A percentile compares a stretch with the other conserved stretches of the same genome.
phyloP scores from a whole-genome alignment of 2,329 filamentous ascomycete genomes.

The Trichoderma koningiopsis region DNA sequence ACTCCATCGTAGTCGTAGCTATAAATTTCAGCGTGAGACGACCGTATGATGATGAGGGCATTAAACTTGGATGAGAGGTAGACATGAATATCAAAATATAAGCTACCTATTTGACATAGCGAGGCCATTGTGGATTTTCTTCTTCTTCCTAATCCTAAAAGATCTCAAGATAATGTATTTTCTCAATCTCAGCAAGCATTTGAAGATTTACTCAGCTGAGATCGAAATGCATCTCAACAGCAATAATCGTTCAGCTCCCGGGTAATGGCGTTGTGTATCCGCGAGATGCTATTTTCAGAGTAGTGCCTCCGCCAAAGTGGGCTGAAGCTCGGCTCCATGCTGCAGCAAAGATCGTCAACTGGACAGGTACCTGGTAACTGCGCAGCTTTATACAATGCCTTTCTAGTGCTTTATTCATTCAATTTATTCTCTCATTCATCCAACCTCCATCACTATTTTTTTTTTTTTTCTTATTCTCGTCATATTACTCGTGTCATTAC shows the following conservation, averaged over 20 bases:
- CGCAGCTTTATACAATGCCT: not conserved
- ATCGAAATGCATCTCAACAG: not conserved
- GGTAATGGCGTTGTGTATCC: not conserved
- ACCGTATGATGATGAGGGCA: not conserved
- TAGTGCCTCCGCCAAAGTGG: not conserved
- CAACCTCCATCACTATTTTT: too few species aligned
- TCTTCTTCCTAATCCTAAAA: too few species aligned
- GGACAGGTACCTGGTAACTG: not conserved
- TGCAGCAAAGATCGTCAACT: not conserved
- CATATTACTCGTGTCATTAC: not conserved
- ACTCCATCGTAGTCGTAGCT: not conserved
- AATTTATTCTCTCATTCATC: too few species aligned
- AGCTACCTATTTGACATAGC: too few species aligned
- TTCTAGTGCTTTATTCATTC: too few species aligned
- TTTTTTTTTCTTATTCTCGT: not conserved
- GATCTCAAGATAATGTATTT: not conserved
- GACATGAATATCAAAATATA: too few species aligned
- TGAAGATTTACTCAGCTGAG: not conserved
- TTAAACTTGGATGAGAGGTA: not conserved
- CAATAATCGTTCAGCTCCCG: not conserved
- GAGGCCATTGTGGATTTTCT: not conserved
- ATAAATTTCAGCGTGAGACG: not conserved
- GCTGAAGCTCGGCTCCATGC: not conserved
- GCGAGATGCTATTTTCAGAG: not conserved
- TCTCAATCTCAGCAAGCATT: not conserved